A percentile compares a stretch with the other conserved stretches of the same genome.
These are phyloP conservation scores for Chaetomium strumarium DNA, from an alignment of 2,329 filamentous ascomycete genomes.

Conservation along the genomic window DNA sequence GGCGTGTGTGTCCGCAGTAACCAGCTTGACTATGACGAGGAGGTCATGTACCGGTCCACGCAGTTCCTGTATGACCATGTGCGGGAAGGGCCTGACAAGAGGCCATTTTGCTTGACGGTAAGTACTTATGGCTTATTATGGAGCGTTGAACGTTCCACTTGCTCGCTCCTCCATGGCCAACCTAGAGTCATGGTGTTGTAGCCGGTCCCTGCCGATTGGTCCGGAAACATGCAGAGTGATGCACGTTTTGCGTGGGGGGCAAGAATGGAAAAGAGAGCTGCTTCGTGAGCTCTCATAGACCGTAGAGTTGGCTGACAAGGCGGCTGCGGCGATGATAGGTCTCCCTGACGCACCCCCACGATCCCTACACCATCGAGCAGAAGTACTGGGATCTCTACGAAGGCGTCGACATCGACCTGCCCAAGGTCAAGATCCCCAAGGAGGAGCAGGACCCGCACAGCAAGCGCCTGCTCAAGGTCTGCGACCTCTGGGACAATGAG, in stretches of 20 bases:
- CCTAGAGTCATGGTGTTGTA: not conserved
- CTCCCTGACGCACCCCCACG: slow-evolving; percentile 89
- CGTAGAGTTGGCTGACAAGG: slow-evolving; percentile 9
- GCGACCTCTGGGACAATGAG: slow-evolving; percentile 77
- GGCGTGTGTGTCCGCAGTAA: slow-evolving; percentile 86
- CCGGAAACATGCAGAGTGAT: not conserved
- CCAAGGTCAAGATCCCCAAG: slow-evolving; percentile 69
- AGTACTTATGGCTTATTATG: slow-evolving; percentile 18
- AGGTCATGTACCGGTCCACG: slow-evolving; percentile 86
- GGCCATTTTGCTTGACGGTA: slow-evolving; percentile 79
- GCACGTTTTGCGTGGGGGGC: slow-evolving; percentile 9
- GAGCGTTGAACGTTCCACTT: not conserved
- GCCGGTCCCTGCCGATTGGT: not conserved
- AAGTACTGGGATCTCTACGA: slow-evolving; percentile 94
- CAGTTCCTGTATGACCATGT: slow-evolving; percentile 91
- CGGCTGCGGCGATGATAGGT: slow-evolving; percentile 44
- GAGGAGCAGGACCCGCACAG: slow-evolving; percentile 83
- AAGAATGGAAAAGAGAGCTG: not conserved
- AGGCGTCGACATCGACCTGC: slow-evolving; percentile 77
- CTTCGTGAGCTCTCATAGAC: not conserved
- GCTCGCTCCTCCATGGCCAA: too few relatives aligned
- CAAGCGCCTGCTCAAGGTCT: slow-evolving; percentile 77
- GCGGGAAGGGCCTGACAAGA: slow-evolving; percentile 64
- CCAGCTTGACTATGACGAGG: slow-evolving; percentile 92
- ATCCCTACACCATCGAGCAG: slow-evolving; percentile 89